Base-by-base conservation (phyloP, 2,329 filamentous ascomycete species). In the Ceratocystis harringtonii region DNA sequence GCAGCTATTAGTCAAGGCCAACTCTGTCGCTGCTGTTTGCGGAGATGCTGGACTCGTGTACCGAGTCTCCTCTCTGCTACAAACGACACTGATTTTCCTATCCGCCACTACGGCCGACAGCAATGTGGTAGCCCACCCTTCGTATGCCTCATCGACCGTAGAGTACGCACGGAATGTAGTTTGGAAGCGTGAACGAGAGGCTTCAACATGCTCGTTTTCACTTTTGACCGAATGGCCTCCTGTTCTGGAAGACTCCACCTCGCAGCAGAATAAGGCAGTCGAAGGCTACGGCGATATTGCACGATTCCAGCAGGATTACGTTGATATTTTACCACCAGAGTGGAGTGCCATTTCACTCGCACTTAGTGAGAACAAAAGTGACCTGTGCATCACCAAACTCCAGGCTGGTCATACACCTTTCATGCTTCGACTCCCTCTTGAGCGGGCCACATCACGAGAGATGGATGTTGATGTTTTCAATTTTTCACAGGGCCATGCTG, bases 281-380 rank as follows among this genome's bases (percentile, higher is more conserved):
- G 78, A 76, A 17, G 1, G 72, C 78, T 65, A 74, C 77, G 3
- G 78, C 8, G 80, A 86, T 68, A 80, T 85, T 70, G 75, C 78
- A 55, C 78, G 79, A 30, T 95, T 96, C 71, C 88, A 92, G 72
- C 80, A 81, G 68, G 83, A 92, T 58, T 96, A 91, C 70, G 81
- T 96, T 62, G 89, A 96, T 71, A 87, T 92, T 62, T 84, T 99
- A 5, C 95, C 94, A 0, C 76, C 79, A 48, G 79, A 81, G 5
- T 99, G 94, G 94, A 90, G 85, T 60, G 88, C 92, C 1, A 78
- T 99, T 8, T 97, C 92, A 0, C 77, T 99, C 57, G 88, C 88
- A 0, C 76, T 99, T 17, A 94, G 88, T 71, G 89, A 95, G 64
- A 87, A 86, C 69, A 83, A 81, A 48, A 88, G 90, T 65, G 94